These are phyloP conservation scores for Candida alai DNA, from an alignment of 805 yeast genomes.

Conservation along the genomic window DNA sequence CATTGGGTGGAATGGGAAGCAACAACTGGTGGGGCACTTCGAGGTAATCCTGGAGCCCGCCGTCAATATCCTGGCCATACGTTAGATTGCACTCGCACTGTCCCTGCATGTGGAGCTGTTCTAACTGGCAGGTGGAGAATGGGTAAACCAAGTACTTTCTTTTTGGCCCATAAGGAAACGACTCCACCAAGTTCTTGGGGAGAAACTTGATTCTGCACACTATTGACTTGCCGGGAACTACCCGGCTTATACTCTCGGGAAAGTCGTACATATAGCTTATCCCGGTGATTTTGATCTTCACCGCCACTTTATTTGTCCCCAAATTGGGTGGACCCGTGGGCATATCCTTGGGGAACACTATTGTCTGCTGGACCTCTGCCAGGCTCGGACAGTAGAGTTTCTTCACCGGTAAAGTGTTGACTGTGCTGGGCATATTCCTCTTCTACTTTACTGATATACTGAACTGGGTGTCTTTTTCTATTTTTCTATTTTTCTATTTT, in stretches of 20 bases:
- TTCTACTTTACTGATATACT: too few relatives aligned
- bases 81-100: slow-evolving; percentile 20
- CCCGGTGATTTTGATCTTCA: slow-evolving; percentile 26
- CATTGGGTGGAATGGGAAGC: slow-evolving; percentile 24
- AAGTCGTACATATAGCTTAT: slow-evolving; percentile 27
- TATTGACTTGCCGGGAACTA: slow-evolving; percentile 33
- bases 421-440: too few relatives aligned
- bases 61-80: slow-evolving; percentile 34
- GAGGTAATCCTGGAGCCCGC: slow-evolving; percentile 38
- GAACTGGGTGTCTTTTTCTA: too few relatives aligned
- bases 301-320: slow-evolving; percentile 7
- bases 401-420: slow-evolving; percentile 25
- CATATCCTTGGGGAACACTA: not conserved
- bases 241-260: slow-evolving; percentile 1
- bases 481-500: too few relatives aligned
- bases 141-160: slow-evolving; percentile 29
- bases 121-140: slow-evolving; percentile 29
- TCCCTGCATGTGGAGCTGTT: slow-evolving; percentile 8
- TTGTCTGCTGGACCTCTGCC: slow-evolving; percentile 3
- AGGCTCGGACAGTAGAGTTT: slow-evolving; percentile 21
- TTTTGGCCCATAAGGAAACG: slow-evolving; percentile 1
- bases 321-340: not conserved
- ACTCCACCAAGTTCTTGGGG: not conserved
- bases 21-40: slow-evolving; percentile 25
- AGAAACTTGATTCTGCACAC: slow-evolving; percentile 24